Conservation (phyloP, 805 yeast genomes). For the Saturnispora saitoi region DNA sequence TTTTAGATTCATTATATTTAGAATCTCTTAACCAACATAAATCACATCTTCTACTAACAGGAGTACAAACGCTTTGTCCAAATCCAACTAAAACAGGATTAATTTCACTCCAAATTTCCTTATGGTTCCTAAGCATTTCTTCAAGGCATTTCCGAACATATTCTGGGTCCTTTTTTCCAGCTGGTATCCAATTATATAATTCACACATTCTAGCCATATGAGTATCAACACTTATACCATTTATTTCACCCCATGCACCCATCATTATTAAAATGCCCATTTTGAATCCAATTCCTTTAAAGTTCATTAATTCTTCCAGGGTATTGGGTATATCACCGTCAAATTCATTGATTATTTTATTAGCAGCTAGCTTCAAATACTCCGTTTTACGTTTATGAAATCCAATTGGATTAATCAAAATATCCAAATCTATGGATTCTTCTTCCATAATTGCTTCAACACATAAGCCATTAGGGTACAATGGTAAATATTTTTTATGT, state of each 20-base stretch:
- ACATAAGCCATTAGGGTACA: constrained; percentile 44
- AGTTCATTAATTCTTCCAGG: constrained; percentile 49
- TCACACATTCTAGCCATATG: constrained; percentile 76
- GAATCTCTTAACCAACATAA: constrained; percentile 48
- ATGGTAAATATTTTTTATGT: constrained; percentile 37
- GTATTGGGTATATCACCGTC: constrained; percentile 67
- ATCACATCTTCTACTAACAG: constrained; percentile 64
- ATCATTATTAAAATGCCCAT: constrained; percentile 83
- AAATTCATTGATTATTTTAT: constrained; percentile 40
- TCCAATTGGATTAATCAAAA: constrained; percentile 70
- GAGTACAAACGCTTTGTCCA: constrained; percentile 82
- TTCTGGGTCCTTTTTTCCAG: constrained; percentile 57
- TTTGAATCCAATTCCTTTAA: constrained; percentile 95
- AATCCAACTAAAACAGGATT: constrained; percentile 87
- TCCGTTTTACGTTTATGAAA: constrained; percentile 75
- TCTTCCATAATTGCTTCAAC: constrained; percentile 44
- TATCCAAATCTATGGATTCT: constrained; percentile 51
- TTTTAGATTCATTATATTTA: constrained; percentile 6
- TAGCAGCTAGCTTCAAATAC: constrained; percentile 56
- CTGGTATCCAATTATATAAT: constrained; percentile 71
- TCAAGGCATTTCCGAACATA: constrained; percentile 60
- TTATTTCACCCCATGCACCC: constrained; percentile 66
- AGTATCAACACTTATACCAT: constrained; percentile 92
- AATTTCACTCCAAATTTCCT: constrained; percentile 69
- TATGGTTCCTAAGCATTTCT: constrained; percentile 54